phyloP scores from a whole-genome alignment of 768 basidiomycete species.

The Boletus pseudopeckii region DNA sequence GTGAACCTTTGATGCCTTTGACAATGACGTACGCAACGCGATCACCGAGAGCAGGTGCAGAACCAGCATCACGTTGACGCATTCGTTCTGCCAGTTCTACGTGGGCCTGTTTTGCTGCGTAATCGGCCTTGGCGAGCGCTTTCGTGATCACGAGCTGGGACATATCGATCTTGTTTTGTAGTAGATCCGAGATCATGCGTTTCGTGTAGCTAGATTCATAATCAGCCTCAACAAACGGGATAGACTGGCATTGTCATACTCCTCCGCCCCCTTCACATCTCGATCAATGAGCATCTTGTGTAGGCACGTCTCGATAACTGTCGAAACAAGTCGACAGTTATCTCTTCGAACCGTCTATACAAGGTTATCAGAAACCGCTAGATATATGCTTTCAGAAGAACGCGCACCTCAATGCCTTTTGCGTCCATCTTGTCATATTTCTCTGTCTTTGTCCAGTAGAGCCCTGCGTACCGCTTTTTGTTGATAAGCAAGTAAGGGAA shows the following conservation, averaged over 20 bases:
- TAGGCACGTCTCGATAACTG: constrained; percentile 95
- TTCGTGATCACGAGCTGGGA: constrained; percentile 99
- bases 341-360: constrained; percentile 92
- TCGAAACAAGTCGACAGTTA: constrained; percentile 97
- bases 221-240: constrained; percentile 16
- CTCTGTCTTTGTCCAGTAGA: constrained; percentile 95
- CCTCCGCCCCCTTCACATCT: constrained; percentile 90
- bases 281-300: constrained; percentile 97
- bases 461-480: constrained; percentile 97
- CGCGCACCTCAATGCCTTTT: constrained; percentile 92
- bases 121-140: constrained; percentile 90
- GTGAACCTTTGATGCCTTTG: constrained; percentile 86
- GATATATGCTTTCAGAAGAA: background rate
- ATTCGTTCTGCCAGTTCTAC: constrained; percentile 94
- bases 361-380: background rate
- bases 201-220: constrained; percentile 75
- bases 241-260: constrained; percentile 46
- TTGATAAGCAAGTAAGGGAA: constrained; percentile 96
- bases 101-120: constrained; percentile 93
- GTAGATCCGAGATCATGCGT: constrained; percentile 85
- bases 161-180: constrained; percentile 98
- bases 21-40: constrained; percentile 99
- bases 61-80: constrained; percentile 95
- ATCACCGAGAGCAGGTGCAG: constrained; percentile 95
- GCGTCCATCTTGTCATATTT: constrained; percentile 99